Percentiles rank a stretch among this genome's conserved stretches.
These are phyloP conservation scores for Galeopsis tetrahit DNA, from an alignment of 257 asterid species.

Conservation along the genomic window DNA sequence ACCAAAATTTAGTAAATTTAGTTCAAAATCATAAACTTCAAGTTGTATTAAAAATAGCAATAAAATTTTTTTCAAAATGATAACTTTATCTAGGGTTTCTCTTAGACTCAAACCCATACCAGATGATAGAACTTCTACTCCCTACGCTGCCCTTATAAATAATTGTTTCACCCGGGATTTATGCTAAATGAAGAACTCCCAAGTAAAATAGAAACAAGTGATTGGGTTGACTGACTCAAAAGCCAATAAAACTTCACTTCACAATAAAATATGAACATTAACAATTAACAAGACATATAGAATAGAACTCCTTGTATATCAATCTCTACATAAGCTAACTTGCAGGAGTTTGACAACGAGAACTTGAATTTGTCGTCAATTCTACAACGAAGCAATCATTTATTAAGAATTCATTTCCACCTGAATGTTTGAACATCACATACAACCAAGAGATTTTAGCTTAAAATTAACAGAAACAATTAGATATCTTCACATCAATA, in stretches of 20 bases:
- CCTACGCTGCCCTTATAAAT: background rate
- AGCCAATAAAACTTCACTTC: background rate
- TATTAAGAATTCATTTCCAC: background rate
- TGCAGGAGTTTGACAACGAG: constrained; percentile 17
- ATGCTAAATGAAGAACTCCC: background rate
- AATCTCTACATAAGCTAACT: constrained; percentile 13
- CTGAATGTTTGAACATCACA: constrained; percentile 16
- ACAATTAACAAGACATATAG: background rate
- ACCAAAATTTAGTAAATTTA: constrained; percentile 4
- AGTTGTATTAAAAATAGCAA: background rate
- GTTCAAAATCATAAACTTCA: background rate
- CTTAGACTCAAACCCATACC: background rate
- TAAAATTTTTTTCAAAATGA: background rate
- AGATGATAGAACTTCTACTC: background rate
- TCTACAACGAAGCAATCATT: constrained; percentile 18
- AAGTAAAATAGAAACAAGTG: background rate
- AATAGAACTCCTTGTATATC: background rate
- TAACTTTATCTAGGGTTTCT: constrained; percentile 1
- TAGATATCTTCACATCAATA: constrained; percentile 1
- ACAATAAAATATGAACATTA: background rate
- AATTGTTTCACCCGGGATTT: background rate
- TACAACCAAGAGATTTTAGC: background rate
- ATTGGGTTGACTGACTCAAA: constrained; percentile 5
- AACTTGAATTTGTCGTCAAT: constrained; percentile 4
- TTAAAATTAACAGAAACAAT: constrained; percentile 5